phyloP scores from a whole-genome alignment of 2,329 filamentous ascomycete species.

The Penicillium sp. region DNA sequence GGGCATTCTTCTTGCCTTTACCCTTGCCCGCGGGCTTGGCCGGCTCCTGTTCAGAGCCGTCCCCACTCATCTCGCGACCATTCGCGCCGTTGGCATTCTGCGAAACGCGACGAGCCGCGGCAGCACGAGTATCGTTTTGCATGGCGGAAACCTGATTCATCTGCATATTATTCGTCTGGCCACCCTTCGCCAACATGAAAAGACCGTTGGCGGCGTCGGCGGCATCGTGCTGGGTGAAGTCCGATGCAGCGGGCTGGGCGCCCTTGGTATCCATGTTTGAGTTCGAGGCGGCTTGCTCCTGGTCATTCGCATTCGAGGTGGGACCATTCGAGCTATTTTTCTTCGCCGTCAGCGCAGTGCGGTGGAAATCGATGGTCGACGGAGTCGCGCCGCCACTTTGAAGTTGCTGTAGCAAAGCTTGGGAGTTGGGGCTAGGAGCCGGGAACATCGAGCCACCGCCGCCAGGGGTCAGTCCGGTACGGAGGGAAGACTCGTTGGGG shows the following conservation, averaged over 20 bases:
- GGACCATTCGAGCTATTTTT: conserved; percentile 49
- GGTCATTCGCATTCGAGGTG: conserved; percentile 43
- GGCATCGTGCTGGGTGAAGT: conserved; percentile 82
- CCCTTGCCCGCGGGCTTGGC: conserved; percentile 63
- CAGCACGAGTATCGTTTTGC: conserved; percentile 46
- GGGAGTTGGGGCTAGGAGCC: conserved; percentile 79
- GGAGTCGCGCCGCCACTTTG: conserved; percentile 82
- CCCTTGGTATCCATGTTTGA: conserved; percentile 45
- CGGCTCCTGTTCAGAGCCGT: conserved; percentile 68
- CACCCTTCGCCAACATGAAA: conserved; percentile 74
- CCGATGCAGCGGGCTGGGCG: conserved; percentile 51
- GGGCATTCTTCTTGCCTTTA: conserved; percentile 65
- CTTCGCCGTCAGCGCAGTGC: conserved; percentile 79
- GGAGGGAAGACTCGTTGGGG: conserved; percentile 90
- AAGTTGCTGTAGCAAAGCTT: conserved; percentile 75
- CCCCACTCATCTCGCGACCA: conserved; percentile 66
- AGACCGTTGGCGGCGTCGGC: conserved; percentile 94
- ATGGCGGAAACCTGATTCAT: conserved; percentile 41
- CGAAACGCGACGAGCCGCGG: conserved; percentile 43
- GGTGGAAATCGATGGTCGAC: conserved; percentile 88
- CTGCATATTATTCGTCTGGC: conserved; percentile 54
- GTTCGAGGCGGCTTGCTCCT: conserved; percentile 38
- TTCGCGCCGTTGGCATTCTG: conserved; percentile 49
- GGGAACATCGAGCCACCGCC: conserved; percentile 98
- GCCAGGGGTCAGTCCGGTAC: conserved; percentile 88